A percentile compares a stretch with the other conserved stretches of the same genome.
Conservation (phyloP, 306 rosid species). For the Trichosanthes truncata region DNA sequence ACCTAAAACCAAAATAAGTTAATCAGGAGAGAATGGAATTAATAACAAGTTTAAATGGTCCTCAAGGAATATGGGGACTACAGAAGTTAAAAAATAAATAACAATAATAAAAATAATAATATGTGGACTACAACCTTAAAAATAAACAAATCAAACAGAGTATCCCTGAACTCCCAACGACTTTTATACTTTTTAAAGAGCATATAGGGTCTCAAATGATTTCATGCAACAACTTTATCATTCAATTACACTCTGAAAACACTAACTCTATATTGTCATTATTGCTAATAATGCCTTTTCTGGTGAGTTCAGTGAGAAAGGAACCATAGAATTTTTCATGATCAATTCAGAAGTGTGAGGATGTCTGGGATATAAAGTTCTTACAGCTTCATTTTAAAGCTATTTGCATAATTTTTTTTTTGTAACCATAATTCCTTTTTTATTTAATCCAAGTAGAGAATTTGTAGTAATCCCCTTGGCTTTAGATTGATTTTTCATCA, state of each 20-base stretch:
- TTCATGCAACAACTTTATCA: not conserved
- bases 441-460: not conserved
- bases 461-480: not conserved
- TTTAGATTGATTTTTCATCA: not conserved
- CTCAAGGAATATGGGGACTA: not conserved
- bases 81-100: not conserved
- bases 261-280: not conserved
- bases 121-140: not conserved
- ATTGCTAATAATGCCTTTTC: not conserved
- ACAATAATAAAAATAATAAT: too few species aligned
- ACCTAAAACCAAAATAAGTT: conserved; percentile 27
- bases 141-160: not conserved
- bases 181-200: not conserved
- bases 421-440: not conserved
- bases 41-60: not conserved
- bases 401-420: not conserved
- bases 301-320: not conserved
- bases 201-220: not conserved
- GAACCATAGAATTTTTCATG: not conserved
- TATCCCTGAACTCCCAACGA: not conserved
- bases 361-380: not conserved
- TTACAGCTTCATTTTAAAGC: not conserved
- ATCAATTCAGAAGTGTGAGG: not conserved
- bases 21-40: not conserved
- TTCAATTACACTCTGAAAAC: not conserved